Evolutionary conservation across 805 yeast genomes (phyloP).

Genomic region (Nakazawaea wyomingensis): DNA sequence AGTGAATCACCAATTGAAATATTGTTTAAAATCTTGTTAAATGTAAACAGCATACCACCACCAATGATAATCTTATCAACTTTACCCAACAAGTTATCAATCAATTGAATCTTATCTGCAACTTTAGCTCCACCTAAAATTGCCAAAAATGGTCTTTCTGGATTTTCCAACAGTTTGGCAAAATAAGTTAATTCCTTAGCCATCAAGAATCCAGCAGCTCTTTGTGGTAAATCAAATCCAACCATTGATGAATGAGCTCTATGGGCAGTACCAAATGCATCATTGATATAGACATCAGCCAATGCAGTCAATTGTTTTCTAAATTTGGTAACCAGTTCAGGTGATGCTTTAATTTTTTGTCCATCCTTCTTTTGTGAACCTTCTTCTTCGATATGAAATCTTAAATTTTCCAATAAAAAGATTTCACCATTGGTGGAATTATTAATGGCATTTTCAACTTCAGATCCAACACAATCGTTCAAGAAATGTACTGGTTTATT

Average conservation of each 20-base stretch:
- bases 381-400: conserved; percentile 98
- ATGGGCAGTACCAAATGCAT: conserved; percentile 99
- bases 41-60: conserved; percentile 99
- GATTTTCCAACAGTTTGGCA: conserved; percentile 98
- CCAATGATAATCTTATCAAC: conserved; percentile 93
- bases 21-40: conserved; percentile 86
- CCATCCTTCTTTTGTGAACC: conserved; percentile 91
- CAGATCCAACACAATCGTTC: conserved; percentile 86
- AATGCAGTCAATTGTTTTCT: conserved; percentile 84
- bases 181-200: conserved; percentile 96
- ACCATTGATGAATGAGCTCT: conserved; percentile 99
- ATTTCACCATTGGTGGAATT: conserved; percentile 74
- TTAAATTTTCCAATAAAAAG: conserved; percentile 90
- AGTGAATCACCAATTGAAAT: conserved; percentile 89
- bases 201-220: conserved; percentile 98
- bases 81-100: conserved; percentile 94
- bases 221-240: conserved; percentile 90
- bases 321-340: conserved; percentile 79
- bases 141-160: conserved; percentile 96
- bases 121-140: conserved; percentile 99
- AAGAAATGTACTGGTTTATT: conserved; percentile 74
- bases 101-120: conserved; percentile 96
- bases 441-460: conserved; percentile 77
- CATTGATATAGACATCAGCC: conserved; percentile 97
- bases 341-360: conserved; percentile 87